Percentiles rank a stretch among this genome's conserved stretches.
These are phyloP conservation scores for Candida ficus DNA, from an alignment of 805 yeast genomes.

Conservation along the genomic window DNA sequence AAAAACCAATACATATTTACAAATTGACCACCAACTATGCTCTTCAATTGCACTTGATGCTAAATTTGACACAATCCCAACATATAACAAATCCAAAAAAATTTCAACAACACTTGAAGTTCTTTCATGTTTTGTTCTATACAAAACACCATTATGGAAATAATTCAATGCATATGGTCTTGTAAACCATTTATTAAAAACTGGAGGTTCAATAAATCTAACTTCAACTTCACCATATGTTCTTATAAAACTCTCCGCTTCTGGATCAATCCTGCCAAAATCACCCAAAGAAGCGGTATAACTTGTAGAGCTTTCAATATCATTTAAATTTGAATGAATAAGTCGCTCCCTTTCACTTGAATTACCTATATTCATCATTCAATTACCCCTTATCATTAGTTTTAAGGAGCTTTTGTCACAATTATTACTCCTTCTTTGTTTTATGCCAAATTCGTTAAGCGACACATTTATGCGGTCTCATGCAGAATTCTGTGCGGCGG, in stretches of 20 bases:
- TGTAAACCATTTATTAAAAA: conserved; percentile 31
- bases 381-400: no score
- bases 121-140: conserved; percentile 51
- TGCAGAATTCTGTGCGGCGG: no score
- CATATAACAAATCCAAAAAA: conserved; percentile 58
- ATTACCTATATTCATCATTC: no score
- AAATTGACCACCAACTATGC: conserved; percentile 42
- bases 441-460: no score
- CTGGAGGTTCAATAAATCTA: conserved; percentile 40
- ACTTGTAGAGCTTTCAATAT: no score
- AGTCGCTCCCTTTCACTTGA: no score
- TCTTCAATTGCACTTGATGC: conserved; percentile 49
- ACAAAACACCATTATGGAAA: conserved; percentile 51
- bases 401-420: no score
- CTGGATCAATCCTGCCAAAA: no score
- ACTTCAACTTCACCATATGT: conserved; percentile 47
- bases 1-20: conserved; percentile 45
- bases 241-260: conserved; percentile 33
- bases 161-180: conserved; percentile 57
- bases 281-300: no score
- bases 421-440: no score
- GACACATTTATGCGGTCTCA: no score
- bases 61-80: conserved; percentile 56
- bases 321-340: no score
- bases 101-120: conserved; percentile 48